These are phyloP conservation scores for Wickerhamiella sergipiensis DNA, from an alignment of 805 yeast species.

Conservation along the genomic window DNA sequence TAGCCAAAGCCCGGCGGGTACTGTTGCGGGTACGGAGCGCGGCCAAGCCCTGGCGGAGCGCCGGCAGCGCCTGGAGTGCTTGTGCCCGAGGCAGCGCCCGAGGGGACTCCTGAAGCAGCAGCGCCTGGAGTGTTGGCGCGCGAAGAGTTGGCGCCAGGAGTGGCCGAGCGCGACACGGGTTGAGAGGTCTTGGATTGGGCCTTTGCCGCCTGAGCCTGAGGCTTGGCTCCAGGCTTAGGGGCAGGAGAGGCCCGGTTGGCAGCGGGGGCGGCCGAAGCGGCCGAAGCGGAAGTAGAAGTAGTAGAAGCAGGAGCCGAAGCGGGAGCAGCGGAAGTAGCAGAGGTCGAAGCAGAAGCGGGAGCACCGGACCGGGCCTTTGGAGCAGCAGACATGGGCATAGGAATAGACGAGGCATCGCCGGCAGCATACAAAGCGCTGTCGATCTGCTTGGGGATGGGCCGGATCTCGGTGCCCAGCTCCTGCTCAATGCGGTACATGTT, in stretches of 20 bases:
- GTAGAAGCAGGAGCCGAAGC: neutral
- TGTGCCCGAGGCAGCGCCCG: no score
- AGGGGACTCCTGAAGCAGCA: no score
- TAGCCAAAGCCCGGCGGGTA: slow-evolving; percentile 3
- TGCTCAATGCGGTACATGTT: slow-evolving; percentile 90
- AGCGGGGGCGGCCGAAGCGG: neutral
- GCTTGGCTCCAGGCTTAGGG: neutral
- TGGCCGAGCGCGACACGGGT: neutral
- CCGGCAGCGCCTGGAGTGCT: neutral
- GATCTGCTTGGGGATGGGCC: slow-evolving; percentile 89
- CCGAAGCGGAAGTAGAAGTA: no score
- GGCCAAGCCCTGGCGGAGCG: neutral
- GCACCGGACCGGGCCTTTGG: neutral
- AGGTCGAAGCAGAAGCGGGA: neutral
- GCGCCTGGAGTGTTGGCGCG: no score
- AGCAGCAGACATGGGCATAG: slow-evolving; percentile 44
- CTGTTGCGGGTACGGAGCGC: neutral
- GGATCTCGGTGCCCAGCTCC: slow-evolving; percentile 93
- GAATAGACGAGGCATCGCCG: slow-evolving; percentile 49
- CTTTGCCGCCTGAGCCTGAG: neutral
- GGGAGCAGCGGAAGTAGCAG: neutral
- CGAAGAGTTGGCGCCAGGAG: neutral
- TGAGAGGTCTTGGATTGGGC: no score
- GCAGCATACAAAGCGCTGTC: slow-evolving; percentile 84
- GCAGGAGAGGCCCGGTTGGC: neutral